Percentiles rank a stretch among this genome's conserved stretches.
These are phyloP conservation scores for Myotisia sp. DNA, from an alignment of 2,329 filamentous ascomycete genomes.

Conservation along the genomic window DNA sequence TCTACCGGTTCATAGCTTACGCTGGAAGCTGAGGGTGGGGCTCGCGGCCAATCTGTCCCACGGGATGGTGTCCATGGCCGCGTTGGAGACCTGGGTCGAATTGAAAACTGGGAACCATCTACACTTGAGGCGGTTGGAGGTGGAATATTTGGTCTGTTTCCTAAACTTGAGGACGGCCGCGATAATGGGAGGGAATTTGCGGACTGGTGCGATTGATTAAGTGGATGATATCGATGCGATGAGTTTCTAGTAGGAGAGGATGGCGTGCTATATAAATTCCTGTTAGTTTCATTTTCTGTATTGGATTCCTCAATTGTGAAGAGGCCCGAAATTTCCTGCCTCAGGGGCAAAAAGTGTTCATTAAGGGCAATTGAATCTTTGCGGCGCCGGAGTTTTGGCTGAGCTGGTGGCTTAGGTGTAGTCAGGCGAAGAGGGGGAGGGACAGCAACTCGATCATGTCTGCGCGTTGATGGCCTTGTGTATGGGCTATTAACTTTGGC, in stretches of 20 bases:
- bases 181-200: constrained; percentile 21
- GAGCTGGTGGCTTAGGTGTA: constrained; percentile 11
- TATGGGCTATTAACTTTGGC: background rate
- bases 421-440: constrained; percentile 11
- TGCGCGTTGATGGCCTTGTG: background rate
- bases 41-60: constrained; percentile 51
- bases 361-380: constrained; percentile 4
- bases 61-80: constrained; percentile 43
- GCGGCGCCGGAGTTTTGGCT: constrained; percentile 1
- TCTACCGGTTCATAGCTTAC: constrained; percentile 73
- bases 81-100: constrained; percentile 28
- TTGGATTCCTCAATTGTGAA: constrained; percentile 14
- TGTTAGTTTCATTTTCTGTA: constrained; percentile 16
- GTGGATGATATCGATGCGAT: constrained; percentile 19
- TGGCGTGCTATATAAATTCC: constrained; percentile 14
- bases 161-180: constrained; percentile 30
- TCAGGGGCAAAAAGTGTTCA: constrained; percentile 3
- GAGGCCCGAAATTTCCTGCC: constrained; percentile 9
- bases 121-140: constrained; percentile 23
- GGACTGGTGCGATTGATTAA: constrained; percentile 21
- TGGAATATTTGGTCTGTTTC: constrained; percentile 28
- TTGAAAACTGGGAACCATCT: constrained; percentile 26
- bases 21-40: constrained; percentile 48
- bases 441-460: background rate
- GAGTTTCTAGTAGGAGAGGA: constrained; percentile 17